Base-by-base conservation (phyloP, 106 monocot genomes). In the Dendrobium catenatum region DNA sequence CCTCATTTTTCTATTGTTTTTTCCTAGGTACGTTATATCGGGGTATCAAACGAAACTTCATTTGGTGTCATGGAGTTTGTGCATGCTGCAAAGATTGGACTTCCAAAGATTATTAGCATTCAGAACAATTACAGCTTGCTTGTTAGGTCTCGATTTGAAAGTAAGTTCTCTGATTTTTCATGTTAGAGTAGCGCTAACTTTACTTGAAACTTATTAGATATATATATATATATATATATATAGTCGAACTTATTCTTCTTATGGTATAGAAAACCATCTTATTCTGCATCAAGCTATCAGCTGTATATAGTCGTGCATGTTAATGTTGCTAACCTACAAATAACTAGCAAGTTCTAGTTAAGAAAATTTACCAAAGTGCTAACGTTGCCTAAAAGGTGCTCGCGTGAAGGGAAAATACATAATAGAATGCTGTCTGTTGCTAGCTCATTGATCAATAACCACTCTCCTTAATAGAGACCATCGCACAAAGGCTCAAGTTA, bases 31-130 rank as follows among this genome's bases (percentile, higher is more conserved):
- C 82, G 94, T 5, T 94, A 94, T 26, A 94, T 97, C 55, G 97
- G 97, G 78, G 94, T 97, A 64, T 94, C 97, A 51, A 97, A 97
- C 87, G 97, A 94, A 87, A 97, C 97, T 67, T 94, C 97, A 49
- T 97, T 87, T 83, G 97, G 97, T 17, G 92, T 94, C 24, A 94
- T 89, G 94, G 97, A 97, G 78, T 97, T 97, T 88, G 89, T 89
- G 19, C 92, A 97, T 67, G 84, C 97, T 82, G 90, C 94, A 81
- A 94, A 92, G 75, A 64, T 77, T 79, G 82, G 91, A 78, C 88
- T 97, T 66, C 94, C 97, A n/a, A 97, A 97, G 77, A 97, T 97
- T 42, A 84, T 92, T 55, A 94, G 97, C 84, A 94, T 94, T 56
- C 96, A 97, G 56, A 97, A 97, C 77, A 90, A 82, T 79, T 97